Conservation (phyloP, 495 filamentous ascomycete genomes). For the Penicillium macrosclerotiorum region DNA sequence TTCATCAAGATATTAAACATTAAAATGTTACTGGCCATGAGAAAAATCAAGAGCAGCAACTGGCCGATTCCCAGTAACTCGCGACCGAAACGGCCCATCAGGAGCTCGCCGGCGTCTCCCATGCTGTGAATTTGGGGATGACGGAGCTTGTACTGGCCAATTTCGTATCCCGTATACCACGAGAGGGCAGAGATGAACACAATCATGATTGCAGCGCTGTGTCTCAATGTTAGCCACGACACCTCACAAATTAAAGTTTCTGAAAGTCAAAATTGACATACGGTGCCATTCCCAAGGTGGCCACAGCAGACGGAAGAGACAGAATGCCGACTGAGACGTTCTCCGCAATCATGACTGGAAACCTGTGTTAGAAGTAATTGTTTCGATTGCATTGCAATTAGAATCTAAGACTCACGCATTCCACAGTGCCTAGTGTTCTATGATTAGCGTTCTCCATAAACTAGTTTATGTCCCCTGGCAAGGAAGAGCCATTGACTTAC, state of each 20-base stretch:
- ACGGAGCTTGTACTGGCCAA: conserved; percentile 36
- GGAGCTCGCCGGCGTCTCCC: conserved; percentile 65
- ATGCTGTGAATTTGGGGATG: conserved; percentile 60
- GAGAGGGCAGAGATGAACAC: conserved; percentile 62
- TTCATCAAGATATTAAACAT: conserved; percentile 66
- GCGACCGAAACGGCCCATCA: conserved; percentile 62
- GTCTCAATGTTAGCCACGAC: conserved; percentile 3
- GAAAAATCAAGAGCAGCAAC: conserved; percentile 65
- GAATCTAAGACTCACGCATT: conserved; percentile 27
- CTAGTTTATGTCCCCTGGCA: not conserved
- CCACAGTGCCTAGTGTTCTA: conserved; percentile 27
- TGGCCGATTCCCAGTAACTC: conserved; percentile 62
- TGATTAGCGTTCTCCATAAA: conserved; percentile 9
- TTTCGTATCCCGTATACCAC: conserved; percentile 44
- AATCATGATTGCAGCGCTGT: conserved; percentile 51
- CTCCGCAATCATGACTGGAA: conserved; percentile 60
- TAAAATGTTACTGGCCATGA: conserved; percentile 70
- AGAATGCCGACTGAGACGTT: conserved; percentile 66
- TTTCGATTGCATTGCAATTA: not conserved
- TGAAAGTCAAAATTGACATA: conserved; percentile 22
- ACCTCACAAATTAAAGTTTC: not conserved
- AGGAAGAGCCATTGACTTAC: conserved; percentile 16
- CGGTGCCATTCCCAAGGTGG: conserved; percentile 59
- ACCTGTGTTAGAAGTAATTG: not conserved
- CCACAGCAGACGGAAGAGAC: conserved; percentile 61